Evolutionary conservation across 495 filamentous ascomycete genomes (phyloP).

Genomic region (Aspergillus diversus): DNA sequence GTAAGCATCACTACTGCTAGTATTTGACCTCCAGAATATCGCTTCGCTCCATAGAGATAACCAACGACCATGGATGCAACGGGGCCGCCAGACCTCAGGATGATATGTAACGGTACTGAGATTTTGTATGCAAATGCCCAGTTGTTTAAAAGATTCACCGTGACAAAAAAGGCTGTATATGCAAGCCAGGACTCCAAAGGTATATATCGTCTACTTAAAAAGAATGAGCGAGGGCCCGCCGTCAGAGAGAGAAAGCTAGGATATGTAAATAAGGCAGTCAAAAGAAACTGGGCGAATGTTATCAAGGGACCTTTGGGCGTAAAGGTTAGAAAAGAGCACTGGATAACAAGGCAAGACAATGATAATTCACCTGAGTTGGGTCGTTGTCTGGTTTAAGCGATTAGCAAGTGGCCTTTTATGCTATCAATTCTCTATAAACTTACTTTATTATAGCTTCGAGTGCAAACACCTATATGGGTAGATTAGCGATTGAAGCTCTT

Average conservation of each 20-base stretch:
- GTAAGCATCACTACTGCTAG: constrained; percentile 80
- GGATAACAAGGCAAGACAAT: not conserved
- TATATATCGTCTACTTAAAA: constrained; percentile 75
- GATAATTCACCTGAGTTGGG: constrained; percentile 38
- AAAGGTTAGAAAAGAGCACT: constrained; percentile 12
- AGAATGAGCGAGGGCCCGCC: constrained; percentile 61
- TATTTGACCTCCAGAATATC: constrained; percentile 79
- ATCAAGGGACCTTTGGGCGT: constrained; percentile 72
- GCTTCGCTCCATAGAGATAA: constrained; percentile 75
- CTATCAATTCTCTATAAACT: constrained; percentile 28
- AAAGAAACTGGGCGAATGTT: constrained; percentile 90
- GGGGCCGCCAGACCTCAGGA: constrained; percentile 90
- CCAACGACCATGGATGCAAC: constrained; percentile 92
- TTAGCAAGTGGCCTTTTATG: constrained; percentile 56
- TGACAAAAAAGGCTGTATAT: constrained; percentile 89
- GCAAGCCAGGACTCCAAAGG: constrained; percentile 83
- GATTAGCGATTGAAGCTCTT: constrained; percentile 24
- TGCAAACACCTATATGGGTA: constrained; percentile 72
- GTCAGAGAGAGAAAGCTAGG: constrained; percentile 77
- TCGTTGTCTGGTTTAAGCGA: constrained; percentile 34
- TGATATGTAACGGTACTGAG: constrained; percentile 95
- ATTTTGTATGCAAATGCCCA: constrained; percentile 97
- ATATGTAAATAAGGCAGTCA: constrained; percentile 68
- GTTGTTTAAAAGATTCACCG: constrained; percentile 94
- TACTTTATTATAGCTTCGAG: constrained; percentile 96